These are phyloP conservation scores for Suillus brevipes DNA, from an alignment of 768 basidiomycete species.

Conservation along the genomic window DNA sequence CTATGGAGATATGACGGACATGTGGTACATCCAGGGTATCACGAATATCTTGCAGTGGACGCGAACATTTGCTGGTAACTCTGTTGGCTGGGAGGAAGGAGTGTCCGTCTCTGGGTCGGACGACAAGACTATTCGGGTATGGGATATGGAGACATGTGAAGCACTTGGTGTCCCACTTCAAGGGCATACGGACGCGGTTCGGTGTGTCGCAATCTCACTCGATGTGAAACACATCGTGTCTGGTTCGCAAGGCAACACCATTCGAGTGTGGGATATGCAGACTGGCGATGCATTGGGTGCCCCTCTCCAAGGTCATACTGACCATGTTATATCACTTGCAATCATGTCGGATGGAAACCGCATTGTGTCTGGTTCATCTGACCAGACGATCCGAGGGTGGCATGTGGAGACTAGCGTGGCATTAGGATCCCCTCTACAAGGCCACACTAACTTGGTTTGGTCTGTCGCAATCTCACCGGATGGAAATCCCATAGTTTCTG, in stretches of 20 bases:
- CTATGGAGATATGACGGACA: too few relatives aligned
- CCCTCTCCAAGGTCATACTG: background rate
- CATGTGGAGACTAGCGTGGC: background rate
- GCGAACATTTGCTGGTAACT: too few relatives aligned
- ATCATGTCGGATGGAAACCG: background rate
- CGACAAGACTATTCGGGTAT: background rate
- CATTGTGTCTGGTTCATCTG: background rate
- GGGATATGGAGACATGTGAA: background rate
- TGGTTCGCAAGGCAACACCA: background rate
- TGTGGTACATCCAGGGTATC: too few relatives aligned
- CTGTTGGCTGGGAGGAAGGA: too few relatives aligned
- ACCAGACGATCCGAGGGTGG: background rate
- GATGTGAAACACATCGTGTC: background rate
- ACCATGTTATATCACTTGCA: background rate
- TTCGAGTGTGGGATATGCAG: conserved; percentile 3
- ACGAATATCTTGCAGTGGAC: too few relatives aligned
- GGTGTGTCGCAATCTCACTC: conserved; percentile 6
- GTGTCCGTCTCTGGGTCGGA: background rate
- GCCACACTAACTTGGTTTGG: accelerated
- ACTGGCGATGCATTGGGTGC: background rate
- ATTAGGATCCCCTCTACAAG: background rate
- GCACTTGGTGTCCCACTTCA: background rate
- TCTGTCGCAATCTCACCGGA: background rate
- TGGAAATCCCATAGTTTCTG: background rate
- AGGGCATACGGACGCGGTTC: conserved; percentile 9